Base-by-base conservation (phyloP, 2,329 filamentous ascomycete species). In the Alternaria solani region DNA sequence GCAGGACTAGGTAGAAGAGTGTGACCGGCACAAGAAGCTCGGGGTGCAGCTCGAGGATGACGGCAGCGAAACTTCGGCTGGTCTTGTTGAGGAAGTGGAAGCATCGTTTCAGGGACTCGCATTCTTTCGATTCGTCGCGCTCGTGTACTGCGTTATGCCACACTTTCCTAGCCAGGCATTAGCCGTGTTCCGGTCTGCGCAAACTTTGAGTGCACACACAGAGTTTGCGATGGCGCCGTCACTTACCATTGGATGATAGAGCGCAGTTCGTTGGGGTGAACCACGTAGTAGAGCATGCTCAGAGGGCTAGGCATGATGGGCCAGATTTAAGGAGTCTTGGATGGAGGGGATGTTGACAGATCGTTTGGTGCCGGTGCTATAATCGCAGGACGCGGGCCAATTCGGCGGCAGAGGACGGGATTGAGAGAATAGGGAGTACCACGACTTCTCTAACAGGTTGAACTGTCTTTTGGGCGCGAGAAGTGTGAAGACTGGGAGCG, bases 111-210 rank as follows among this genome's bases (percentile, higher is more conserved):
- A 96, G 86, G 16, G 90, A 90, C 55, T 85, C 82, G 28, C 88
- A 84, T 80, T 98, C 95, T 68, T 91, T 91, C 62, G 84, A 83
- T 65, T 87, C 85, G 74, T 97, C 87, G 75, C 94, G 92, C 76
- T 86, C 87, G 83, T 98, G 93, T 20, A 97, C 93, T 12, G 95
- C 91, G 66, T 96, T 93, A 82, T 98, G 95, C 93, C 94, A 98
- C 71, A 96, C 83, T 83, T 96, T 97, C 93, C 93, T 97, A 47
- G n/a, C 7, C 36, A 25, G 34, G 51, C 42, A 47, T 66, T 53
- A 72, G 72, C 34, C 34, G 43, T 30, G 38, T 39, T 20, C 32
- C 28, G 9, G 4, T 20, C 9, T 41, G n/a, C 14, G 49, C 46
- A 43, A 44, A 38, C 16, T 20, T 30, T n/a, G 55, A 32, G 14